Base-by-base conservation (phyloP, 805 yeast species). In the Candida nitratophila region DNA sequence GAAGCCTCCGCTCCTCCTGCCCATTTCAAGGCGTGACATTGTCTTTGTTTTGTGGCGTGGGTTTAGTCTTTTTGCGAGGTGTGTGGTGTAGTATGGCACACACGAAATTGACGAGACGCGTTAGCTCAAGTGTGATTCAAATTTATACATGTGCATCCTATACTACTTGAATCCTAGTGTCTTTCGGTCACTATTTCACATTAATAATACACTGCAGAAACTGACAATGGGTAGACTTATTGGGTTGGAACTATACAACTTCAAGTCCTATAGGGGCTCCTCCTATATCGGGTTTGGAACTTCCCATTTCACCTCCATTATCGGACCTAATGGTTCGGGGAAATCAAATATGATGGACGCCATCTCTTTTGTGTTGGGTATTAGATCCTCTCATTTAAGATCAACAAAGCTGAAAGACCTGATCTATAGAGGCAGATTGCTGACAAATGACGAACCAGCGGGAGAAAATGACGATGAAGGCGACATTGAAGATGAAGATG, bases 271-370 rank as follows among this genome's bases (percentile, higher is more conserved):
- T 59, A 71, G 76, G 44, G 97, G 96, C 0, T 73, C 76, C 0
- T 74, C 87, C 16, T 71, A 73, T 5, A 77, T 91, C 20, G 95
- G 93, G 2, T 85, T 93, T 63, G 96, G 96, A 0, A 73, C 81
- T 12, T 77, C 90, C 0, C 71, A 75, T 47, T 93, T 93, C 68
- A 87, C 96, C 1, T 83, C 95, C 38, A 86, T 93, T 49, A 86
- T 93, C 46, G 99, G 99, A 1, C 98, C 98, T n/a, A 93, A 93
- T 71, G 99, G 99, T 9, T 85, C 96, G 12, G 99, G 99, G 2
- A 93, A 93, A 64, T 90, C 98, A 15, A 93, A 95, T 58, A 97
- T 93, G 50, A 93, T 93, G 61, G 99, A 95, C 61, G 88, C 97
- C 5, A 80, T 93, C 73, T 74, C 95, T 30, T 93, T 93, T 62